Base-by-base conservation (phyloP, 352 stramenopile species). In the Globisporangium middletonii region DNA sequence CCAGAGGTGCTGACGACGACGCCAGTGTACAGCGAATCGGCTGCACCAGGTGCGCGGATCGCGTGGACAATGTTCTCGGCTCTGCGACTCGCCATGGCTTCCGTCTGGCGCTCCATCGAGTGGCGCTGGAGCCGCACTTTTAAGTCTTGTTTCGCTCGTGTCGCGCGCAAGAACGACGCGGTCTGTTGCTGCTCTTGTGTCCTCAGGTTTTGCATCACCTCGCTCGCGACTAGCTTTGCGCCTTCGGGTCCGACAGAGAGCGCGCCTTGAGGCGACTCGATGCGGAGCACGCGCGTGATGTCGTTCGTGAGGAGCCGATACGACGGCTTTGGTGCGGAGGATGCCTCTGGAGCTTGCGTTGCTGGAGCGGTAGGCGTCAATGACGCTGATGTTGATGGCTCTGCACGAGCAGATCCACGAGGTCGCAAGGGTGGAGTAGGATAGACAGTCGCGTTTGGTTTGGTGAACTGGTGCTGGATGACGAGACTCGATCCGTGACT, bases 291-390 rank as follows among this genome's bases (percentile, higher is more conserved):
- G 0, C 77, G 67, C 4, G 72, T 76, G 18, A 68, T 71, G 55
- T 83, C 74, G 44, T 73, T 79, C 13, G 77, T 78, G 5, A 84
- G 54, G 30, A 87, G 53, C 7, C 77, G 73, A 61, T 81, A 87
- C 19, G 68, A 75, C 15, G 54, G 63, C 27, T 59, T 49, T 46
- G 60, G 50, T 16, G 18, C 13, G 55, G 59, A 50, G 12, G 41
- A 11, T 7, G 16, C 9, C 35, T 44, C 9, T 33, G 42, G 38
- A 4, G 33, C 8, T 42, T 16, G 13, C 42, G 41, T 7, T 19
- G 33, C 46, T 30, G 27, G 44, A 1, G 55, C 4, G 0, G 30
- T 33, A 15, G 48, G 7, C 12, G 42, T 45, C 0, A 44, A 18
- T 15, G 26, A 12, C 33, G 33, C 33, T 38, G 33, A 13, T 38